These are phyloP conservation scores for Saxophila tyrrhenica DNA, from an alignment of 495 filamentous ascomycete genomes.

Conservation along the genomic window DNA sequence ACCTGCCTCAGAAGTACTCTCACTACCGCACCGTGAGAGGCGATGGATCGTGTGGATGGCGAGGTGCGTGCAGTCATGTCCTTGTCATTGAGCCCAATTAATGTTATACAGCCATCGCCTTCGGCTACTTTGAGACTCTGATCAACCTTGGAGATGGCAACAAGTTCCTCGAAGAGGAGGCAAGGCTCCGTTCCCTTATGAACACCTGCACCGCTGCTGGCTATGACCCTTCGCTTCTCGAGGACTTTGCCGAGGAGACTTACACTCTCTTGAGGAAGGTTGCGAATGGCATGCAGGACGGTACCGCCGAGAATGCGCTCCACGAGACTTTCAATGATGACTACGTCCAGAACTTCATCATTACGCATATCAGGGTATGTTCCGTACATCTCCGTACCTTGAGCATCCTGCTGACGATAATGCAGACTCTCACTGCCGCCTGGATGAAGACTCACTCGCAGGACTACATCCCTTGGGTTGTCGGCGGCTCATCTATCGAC, in stretches of 20 bases:
- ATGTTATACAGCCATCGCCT: conserved; percentile 61
- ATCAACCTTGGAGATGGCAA: conserved; percentile 51
- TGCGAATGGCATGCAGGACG: conserved; percentile 38
- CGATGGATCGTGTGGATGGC: conserved; percentile 95
- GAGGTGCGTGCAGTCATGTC: conserved; percentile 49
- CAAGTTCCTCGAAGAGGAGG: conserved; percentile 54
- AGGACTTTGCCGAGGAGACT: conserved; percentile 74
- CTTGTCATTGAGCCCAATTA: conserved; percentile 1
- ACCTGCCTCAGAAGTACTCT: conserved; percentile 71
- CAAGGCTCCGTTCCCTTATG: conserved; percentile 59
- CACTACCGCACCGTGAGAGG: conserved; percentile 79
- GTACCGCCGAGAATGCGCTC: conserved; percentile 49
- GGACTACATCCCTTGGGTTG: conserved; percentile 60
- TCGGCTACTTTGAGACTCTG: conserved; percentile 83
- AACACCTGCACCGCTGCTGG: conserved; percentile 61
- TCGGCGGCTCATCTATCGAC: conserved; percentile 43
- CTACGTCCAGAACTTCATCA: conserved; percentile 55
- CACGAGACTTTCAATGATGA: conserved; percentile 65
- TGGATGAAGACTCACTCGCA: conserved; percentile 69
- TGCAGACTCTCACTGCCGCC: conserved; percentile 67
- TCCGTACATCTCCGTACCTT: no score
- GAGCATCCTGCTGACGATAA: no score
- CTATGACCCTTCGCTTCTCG: conserved; percentile 53
- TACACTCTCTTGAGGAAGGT: conserved; percentile 51
- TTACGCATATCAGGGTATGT: conserved; percentile 59